These are phyloP conservation scores for Stephania japonica DNA, from an alignment of 164 flowering plant genomes.

Conservation along the genomic window DNA sequence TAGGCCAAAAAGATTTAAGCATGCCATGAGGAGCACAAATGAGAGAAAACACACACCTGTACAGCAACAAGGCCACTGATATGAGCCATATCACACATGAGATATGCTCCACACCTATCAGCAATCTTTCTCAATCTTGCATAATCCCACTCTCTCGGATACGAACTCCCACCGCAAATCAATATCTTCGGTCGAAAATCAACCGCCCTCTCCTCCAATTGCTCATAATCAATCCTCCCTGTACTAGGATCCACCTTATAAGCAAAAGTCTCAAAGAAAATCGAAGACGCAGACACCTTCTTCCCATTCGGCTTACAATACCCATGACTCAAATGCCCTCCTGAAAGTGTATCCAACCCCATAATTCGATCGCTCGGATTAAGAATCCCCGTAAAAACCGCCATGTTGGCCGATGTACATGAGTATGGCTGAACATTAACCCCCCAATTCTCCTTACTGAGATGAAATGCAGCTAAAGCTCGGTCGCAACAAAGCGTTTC, in stretches of 20 bases:
- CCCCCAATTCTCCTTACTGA: constrained; percentile 73
- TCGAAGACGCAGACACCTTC: constrained; percentile 68
- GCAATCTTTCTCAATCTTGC: constrained; percentile 72
- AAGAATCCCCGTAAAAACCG: constrained; percentile 68
- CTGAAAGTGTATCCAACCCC: constrained; percentile 90
- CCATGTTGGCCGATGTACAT: constrained; percentile 89
- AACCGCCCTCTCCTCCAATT: constrained; percentile 69
- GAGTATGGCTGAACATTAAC: constrained; percentile 94
- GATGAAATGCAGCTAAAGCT: constrained; percentile 64
- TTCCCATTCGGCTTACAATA: constrained; percentile 63
- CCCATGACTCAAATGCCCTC: constrained; percentile 90
- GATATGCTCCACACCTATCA: constrained; percentile 64
- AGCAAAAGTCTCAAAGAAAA: constrained; percentile 73
- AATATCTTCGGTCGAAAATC: constrained; percentile 77
- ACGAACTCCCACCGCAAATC: constrained; percentile 80
- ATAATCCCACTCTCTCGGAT: constrained; percentile 81
- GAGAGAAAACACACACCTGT: constrained; percentile 30
- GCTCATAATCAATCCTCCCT: constrained; percentile 71
- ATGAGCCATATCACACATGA: constrained; percentile 91
- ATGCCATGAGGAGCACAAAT: background rate
- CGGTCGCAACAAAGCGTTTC: constrained; percentile 64
- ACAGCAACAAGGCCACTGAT: constrained; percentile 83
- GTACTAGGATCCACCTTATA: constrained; percentile 68
- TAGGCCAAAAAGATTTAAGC: background rate
- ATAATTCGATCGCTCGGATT: constrained; percentile 75